phyloP scores from a whole-genome alignment of 169 alveolate species.

The Amoebophrya sp. region DNA sequence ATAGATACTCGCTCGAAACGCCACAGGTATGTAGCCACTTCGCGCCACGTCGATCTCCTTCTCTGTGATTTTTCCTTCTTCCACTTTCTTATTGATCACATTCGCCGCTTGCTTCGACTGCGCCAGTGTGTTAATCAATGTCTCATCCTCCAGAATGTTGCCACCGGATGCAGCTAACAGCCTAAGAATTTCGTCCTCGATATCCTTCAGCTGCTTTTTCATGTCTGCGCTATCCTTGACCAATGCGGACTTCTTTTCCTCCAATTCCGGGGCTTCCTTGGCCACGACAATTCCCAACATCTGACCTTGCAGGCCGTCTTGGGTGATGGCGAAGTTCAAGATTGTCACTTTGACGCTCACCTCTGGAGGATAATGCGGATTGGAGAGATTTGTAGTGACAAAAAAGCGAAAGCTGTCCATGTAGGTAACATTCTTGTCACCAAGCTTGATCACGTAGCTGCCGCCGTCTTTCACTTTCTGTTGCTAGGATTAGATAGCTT shows the following conservation, averaged over 20 bases:
- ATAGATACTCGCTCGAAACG: constrained; percentile 73
- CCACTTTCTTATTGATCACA: constrained; percentile 72
- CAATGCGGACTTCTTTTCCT: constrained; percentile 66
- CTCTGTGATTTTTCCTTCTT: constrained; percentile 59
- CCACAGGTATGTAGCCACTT: constrained; percentile 79
- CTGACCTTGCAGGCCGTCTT: constrained; percentile 82
- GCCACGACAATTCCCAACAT: constrained; percentile 80
- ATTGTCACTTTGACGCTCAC: constrained; percentile 78
- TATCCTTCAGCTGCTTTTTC: constrained; percentile 67
- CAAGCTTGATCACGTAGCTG: constrained; percentile 66
- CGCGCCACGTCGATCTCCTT: constrained; percentile 80
- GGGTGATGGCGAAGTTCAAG: constrained; percentile 83
- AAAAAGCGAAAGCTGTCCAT: constrained; percentile 65
- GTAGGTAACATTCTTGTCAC: constrained; percentile 76
- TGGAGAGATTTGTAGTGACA: constrained; percentile 80
- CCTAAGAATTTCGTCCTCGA: constrained; percentile 80
- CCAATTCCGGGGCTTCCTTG: constrained; percentile 81
- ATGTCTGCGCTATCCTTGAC: constrained; percentile 71
- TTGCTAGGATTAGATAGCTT: too few species aligned
- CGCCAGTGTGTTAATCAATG: constrained; percentile 71
- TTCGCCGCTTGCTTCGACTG: constrained; percentile 75
- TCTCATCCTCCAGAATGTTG: constrained; percentile 79
- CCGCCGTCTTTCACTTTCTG: constrained; percentile 73
- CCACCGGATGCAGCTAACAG: constrained; percentile 73
- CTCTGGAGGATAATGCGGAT: constrained; percentile 90